phyloP scores from a whole-genome alignment of 768 basidiomycete genomes.

The Boletellus ananas region DNA sequence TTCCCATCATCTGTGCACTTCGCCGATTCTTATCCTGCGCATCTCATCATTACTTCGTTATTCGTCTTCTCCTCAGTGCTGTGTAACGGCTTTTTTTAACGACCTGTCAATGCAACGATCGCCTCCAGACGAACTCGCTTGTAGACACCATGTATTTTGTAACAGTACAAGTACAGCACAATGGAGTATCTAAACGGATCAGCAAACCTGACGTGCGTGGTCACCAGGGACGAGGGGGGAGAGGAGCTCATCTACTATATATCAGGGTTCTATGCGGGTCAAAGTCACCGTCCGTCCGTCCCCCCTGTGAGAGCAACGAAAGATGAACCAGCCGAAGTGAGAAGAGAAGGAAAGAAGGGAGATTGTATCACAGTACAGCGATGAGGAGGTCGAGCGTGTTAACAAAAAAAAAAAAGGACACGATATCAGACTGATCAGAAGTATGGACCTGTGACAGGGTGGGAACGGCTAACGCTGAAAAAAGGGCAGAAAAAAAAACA shows the following conservation, averaged over 20 bases:
- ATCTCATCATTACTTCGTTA: constrained; percentile 2
- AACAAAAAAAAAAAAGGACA: background rate
- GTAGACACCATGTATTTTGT: constrained; percentile 8
- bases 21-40: background rate
- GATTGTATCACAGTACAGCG: constrained; percentile 21
- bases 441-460: constrained; percentile 1
- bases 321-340: constrained; percentile 1
- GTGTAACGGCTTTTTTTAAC: constrained; percentile 8
- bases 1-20: background rate
- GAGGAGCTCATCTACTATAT: constrained; percentile 13
- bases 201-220: background rate
- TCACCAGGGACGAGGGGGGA: background rate
- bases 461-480: background rate
- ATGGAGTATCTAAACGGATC: constrained; percentile 7
- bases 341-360: background rate
- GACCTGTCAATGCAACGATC: background rate
- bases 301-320: background rate
- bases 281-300: constrained; percentile 8
- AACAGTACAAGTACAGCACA: constrained; percentile 17
- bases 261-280: constrained; percentile 17
- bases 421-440: constrained; percentile 11
- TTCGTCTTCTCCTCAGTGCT: background rate
- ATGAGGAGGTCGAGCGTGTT: constrained; percentile 4
- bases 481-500: constrained; percentile 1
- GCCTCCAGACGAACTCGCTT: background rate